Base-by-base conservation (phyloP, 2,329 filamentous ascomycete genomes). In the Talaromyces verruculosus region DNA sequence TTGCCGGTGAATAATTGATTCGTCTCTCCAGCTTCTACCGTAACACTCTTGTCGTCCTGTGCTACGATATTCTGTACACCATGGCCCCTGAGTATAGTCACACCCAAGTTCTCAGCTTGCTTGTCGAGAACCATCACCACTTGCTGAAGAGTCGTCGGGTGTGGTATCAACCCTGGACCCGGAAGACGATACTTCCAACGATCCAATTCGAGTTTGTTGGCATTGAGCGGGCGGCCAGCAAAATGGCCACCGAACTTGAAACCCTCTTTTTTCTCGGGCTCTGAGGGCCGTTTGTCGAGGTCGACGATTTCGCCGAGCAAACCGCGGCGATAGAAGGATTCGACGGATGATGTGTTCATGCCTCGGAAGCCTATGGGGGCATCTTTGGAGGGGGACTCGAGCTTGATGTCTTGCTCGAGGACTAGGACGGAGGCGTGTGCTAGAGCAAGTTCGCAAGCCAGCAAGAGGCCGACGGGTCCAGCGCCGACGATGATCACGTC, bases 291-390 rank as follows among this genome's bases (percentile, higher is more conserved):
- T 22, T 65, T 63, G 28, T 22, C 65, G 33, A 53, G 28, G 61
- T 70, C 68, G 22, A 69, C 61, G 37, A 78, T 60, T 35, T 74
- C 69, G 67, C 69, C 67, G n/a, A 80, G 71, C 6, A 81, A 68
- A 2, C 78, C 79, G 7, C 79, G 77, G 1, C 79, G 77, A 62
- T 80, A 73, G 28, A 81, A 71, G 4, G 72, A 68, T 64, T 81
- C 79, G 19, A 76, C 55, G 0, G 77, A 76, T 2, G 70, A 66
- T 1, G 73, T 75, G 65, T 77, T 78, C 17, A 80, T 65, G 35
- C 76, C 77, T 19, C 69, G 69, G 17, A 53, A 25, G 28, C 69
- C 69, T 1, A 70, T 45, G 28, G 63, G 68, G 0, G 63, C 57
- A 28, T 33, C 63, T 62, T 80, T 80, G 71, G 72, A 77, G 19